Evolutionary conservation across 768 basidiomycete species (phyloP), one percentile per base, ranked within the genome.

Genomic region (Mycena rebaudengoi): DNA sequence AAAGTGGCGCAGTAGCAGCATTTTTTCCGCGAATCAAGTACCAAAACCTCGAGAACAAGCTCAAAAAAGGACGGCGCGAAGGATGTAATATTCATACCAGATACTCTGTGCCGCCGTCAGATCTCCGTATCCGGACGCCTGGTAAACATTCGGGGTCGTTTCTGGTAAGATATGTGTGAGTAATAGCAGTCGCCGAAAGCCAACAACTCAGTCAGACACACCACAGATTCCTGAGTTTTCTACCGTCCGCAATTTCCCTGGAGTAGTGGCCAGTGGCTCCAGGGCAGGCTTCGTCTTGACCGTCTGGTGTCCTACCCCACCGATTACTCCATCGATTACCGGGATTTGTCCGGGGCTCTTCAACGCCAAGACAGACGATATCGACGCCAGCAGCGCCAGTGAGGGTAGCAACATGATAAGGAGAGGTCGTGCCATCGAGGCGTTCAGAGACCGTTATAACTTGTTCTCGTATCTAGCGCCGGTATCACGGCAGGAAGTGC

Each of bases 51-150:
- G 4, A 7, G 48, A 43, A 25, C n/a, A 25, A 20, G 37, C 14
- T 40, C 6, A 12, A 11, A 23, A 26, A n/a, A 35, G 28, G 23
- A 48, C 12, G 29, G 23, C 25, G 18, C 5, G 23, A 33, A 37
- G 35, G 1, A 23, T 8, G 14, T 2, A 44, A 29, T 2, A 10
- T 29, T 66, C 74, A 41, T 11, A 80, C 80, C 76, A 83, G 25
- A 81, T 67, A 69, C 80, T 82, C 65, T 80, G 67, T 41, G 70
- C 67, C 1, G 75, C 66, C 2, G 76, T 73, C n/a, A 82, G 62
- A 60, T 83, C 80, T 4, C 74, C 82, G 63, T 83, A 83, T 0
- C 82, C 80, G 3, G 80, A 79, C 1, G 79, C 81, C 55, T 79
- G 78, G 60, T 71, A 80, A 2, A 82, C 80, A 37, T 73, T 74